Base-by-base conservation (phyloP, 2,329 filamentous ascomycete species). In the Penicillium sp. region DNA sequence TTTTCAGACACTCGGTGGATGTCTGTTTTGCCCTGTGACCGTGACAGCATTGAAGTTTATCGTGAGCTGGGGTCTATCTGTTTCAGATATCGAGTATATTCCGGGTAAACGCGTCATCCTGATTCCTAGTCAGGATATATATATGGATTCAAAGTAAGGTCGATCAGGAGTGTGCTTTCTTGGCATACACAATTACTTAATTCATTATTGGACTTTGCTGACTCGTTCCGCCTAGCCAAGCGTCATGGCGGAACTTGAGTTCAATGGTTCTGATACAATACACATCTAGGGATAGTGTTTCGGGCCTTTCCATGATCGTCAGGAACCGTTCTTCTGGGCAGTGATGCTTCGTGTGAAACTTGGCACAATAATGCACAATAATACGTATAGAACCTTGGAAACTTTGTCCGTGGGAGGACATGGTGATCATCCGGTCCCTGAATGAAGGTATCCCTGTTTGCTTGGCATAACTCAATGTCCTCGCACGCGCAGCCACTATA, bases 371-470 rank as follows among this genome's bases (percentile, higher is more conserved):
- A 47, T 42, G 26, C 29, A 23, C 18, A 9, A 37, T 45, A 25
- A 18, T 27, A 50, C 48, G 41, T 47, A 37, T 51, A 40, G 40
- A 35, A 37, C 29, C 3, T 4, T 15, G 12, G 5, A 37, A 37
- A 37, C n/a, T 37, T 46, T 46, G n/a, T 44, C 18, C 48, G 46
- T 27, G 45, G 23, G 2, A 37, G 41, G 9, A 14, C 29, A 57
- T 20, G 46, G 20, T 26, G 46, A 56, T 59, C 55, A 18, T 20
- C n/a, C 8, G 26, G n/a, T 6, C 7, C 31, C 20, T 23, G 14
- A 29, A 33, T 41, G 29, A 51, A 40, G 23, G 27, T 12, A 56
- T 52, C 51, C 57, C 54, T 57, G 54, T 53, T 42, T 51, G 33
- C 57, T 57, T 54, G 51, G 54, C 56, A 51, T 45, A 48, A 20